A percentile compares a stretch with the other conserved stretches of the same genome.
Evolutionary conservation across 2,329 filamentous ascomycete genomes (phyloP).

Genomic region (Monilinia fructicola): DNA sequence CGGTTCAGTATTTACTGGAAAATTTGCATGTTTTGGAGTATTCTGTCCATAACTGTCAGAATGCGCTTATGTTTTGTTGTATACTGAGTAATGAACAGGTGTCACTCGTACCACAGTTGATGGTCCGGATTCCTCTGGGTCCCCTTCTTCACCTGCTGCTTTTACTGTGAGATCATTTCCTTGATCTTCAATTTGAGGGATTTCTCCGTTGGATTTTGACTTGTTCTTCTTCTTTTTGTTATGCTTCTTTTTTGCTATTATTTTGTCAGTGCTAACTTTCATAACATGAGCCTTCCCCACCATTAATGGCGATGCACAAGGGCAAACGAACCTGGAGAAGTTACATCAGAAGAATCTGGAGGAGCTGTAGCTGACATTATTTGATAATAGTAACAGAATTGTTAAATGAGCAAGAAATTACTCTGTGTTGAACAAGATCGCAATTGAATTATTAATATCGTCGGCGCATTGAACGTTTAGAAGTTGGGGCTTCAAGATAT

Average conservation of each 20-base stretch:
- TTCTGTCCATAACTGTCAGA: constrained; percentile 36
- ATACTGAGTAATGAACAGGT: constrained; percentile 38
- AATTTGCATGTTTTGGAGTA: constrained; percentile 35
- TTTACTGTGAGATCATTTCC: constrained; percentile 44
- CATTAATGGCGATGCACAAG: constrained; percentile 10
- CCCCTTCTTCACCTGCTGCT: constrained; percentile 44
- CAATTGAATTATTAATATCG: constrained; percentile 5
- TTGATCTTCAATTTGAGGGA: constrained; percentile 34
- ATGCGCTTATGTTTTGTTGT: constrained; percentile 25
- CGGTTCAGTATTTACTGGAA: constrained; percentile 29
- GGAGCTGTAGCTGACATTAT: constrained; percentile 40
- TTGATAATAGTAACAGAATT: constrained; percentile 3
- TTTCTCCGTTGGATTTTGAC: constrained; percentile 43
- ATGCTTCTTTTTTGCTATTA: constrained; percentile 53
- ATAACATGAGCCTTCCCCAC: constrained; percentile 24
- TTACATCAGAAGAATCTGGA: constrained; percentile 36
- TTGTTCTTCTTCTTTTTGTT: constrained; percentile 56
- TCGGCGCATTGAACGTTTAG: constrained; percentile 4
- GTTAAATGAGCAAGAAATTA: not conserved
- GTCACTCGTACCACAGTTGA: constrained; percentile 40
- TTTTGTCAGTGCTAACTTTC: constrained; percentile 32
- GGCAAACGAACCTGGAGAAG: constrained; percentile 38
- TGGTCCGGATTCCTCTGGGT: constrained; percentile 44
- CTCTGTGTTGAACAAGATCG: constrained; percentile 6
- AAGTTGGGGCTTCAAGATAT: not conserved